Evolutionary conservation across 169 alveolate genomes (phyloP).

Genomic region (Plasmodium billcollinsi): DNA sequence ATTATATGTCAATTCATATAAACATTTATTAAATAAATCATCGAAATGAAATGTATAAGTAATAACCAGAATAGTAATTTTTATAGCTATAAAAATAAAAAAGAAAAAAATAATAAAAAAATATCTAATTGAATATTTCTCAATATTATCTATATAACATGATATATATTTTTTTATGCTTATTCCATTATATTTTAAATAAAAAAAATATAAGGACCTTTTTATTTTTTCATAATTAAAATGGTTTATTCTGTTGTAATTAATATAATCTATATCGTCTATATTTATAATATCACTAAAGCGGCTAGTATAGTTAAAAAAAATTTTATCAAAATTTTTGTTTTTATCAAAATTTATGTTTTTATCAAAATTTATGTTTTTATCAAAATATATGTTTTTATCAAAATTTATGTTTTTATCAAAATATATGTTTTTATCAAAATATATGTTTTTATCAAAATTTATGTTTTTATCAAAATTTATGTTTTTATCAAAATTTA

Average conservation of each 20-base stretch:
- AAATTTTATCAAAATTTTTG: background rate
- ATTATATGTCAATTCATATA: constrained; percentile 33
- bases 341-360: background rate
- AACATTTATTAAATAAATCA: constrained; percentile 7
- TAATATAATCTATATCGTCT: background rate
- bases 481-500: background rate
- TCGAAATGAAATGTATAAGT: constrained; percentile 40
- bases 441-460: too few species aligned
- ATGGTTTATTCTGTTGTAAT: constrained; percentile 9
- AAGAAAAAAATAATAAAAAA: constrained; percentile 41
- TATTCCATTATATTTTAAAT: constrained; percentile 43
- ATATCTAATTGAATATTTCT: constrained; percentile 3
- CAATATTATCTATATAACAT: constrained; percentile 50
- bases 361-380: background rate
- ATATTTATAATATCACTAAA: constrained; percentile 27
- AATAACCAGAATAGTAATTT: constrained; percentile 44
- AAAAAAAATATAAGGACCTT: background rate
- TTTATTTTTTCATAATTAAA: constrained; percentile 21
- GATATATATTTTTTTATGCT: constrained; percentile 32
- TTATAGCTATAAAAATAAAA: constrained; percentile 35
- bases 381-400: background rate
- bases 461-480: background rate
- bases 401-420: too few species aligned
- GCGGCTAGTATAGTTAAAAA: background rate
- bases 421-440: background rate